A percentile compares a stretch with the other conserved stretches of the same genome.
Conservation (phyloP, 2,329 filamentous ascomycete genomes). For the Diaporthe ilicicola region DNA sequence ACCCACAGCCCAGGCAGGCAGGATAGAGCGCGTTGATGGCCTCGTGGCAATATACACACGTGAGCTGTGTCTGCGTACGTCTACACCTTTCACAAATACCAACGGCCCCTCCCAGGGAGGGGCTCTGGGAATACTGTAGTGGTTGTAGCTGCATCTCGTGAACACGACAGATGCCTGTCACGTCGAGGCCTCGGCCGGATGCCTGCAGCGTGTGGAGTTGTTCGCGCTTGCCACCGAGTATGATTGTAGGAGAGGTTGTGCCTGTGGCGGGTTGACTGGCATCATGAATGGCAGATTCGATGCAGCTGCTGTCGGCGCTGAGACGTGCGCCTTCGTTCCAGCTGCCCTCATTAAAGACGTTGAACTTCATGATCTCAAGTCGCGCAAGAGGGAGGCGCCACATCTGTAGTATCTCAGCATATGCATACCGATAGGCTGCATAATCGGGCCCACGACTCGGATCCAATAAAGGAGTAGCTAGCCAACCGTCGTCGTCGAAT, state of each 20-base stretch:
- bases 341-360: slow-evolving; percentile 62
- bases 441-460: slow-evolving; percentile 58
- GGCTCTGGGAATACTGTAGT: slow-evolving; percentile 53
- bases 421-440: slow-evolving; percentile 69
- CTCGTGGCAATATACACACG: slow-evolving; percentile 70
- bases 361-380: slow-evolving; percentile 75
- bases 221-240: slow-evolving; percentile 63
- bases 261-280: slow-evolving; percentile 48
- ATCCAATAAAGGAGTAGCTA: slow-evolving; percentile 66
- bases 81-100: slow-evolving; percentile 62
- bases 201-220: slow-evolving; percentile 58
- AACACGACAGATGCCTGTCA: slow-evolving; percentile 68
- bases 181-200: slow-evolving; percentile 66
- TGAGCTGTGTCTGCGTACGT: slow-evolving; percentile 62
- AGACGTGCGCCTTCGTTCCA: slow-evolving; percentile 31
- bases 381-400: slow-evolving; percentile 70
- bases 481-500: slow-evolving; percentile 75
- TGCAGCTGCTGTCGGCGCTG: slow-evolving; percentile 43
- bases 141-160: slow-evolving; percentile 71
- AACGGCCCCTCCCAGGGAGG: slow-evolving; percentile 55
- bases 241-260: slow-evolving; percentile 50
- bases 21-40: slow-evolving; percentile 67
- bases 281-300: slow-evolving; percentile 44
- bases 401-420: slow-evolving; percentile 74
- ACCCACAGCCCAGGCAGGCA: slow-evolving; percentile 70